These are phyloP conservation scores for Parastagonospora nodorum DNA, from an alignment of 2,329 filamentous ascomycete genomes.

Conservation along the genomic window DNA sequence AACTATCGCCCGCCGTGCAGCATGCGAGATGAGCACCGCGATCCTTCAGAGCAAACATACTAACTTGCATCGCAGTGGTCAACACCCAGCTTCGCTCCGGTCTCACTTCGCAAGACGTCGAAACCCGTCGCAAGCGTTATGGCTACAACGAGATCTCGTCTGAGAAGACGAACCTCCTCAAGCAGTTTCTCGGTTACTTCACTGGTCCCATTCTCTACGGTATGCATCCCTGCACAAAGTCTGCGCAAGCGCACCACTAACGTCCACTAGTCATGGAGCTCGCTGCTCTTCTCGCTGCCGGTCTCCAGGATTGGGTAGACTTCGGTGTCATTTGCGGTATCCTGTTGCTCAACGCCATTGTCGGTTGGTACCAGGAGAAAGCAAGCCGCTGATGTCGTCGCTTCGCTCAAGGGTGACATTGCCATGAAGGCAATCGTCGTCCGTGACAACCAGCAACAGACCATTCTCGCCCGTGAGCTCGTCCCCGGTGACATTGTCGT, in stretches of 20 bases:
- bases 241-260: constrained; percentile 15
- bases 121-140: constrained; percentile 66
- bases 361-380: constrained; percentile 85
- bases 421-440: constrained; percentile 73
- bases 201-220: constrained; percentile 77
- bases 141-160: constrained; percentile 75
- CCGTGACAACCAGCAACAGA: constrained; percentile 69
- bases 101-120: constrained; percentile 64
- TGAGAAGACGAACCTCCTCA: constrained; percentile 76
- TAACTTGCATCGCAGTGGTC: constrained; percentile 56
- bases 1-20: constrained; percentile 18
- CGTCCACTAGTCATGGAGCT: constrained; percentile 70
- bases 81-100: constrained; percentile 70
- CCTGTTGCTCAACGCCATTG: constrained; percentile 73
- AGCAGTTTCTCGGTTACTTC: constrained; percentile 78
- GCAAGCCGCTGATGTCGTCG: constrained; percentile 71
- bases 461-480: constrained; percentile 74
- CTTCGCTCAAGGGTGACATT: constrained; percentile 76
- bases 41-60: constrained; percentile 6
- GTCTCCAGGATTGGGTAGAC: constrained; percentile 76
- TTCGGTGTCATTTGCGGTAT: constrained; percentile 79
- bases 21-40: constrained; percentile 5
- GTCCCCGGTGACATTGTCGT: constrained; percentile 78
- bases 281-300: constrained; percentile 73
- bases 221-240: constrained; percentile 51